These are phyloP conservation scores for Xylariaceae sp. DNA, from an alignment of 2,329 filamentous ascomycete genomes.

Conservation along the genomic window DNA sequence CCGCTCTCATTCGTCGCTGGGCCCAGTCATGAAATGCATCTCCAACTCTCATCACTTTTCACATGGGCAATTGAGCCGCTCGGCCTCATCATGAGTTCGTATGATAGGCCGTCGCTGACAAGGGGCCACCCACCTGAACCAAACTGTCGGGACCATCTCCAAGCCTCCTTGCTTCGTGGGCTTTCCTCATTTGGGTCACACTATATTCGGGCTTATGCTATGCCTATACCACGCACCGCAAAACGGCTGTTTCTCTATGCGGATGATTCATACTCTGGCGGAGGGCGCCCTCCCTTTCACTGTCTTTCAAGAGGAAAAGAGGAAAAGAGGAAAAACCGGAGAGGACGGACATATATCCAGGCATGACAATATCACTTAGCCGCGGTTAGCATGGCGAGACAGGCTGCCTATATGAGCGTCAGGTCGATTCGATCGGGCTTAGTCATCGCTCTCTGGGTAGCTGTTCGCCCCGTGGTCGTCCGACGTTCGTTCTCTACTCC, in stretches of 20 bases:
- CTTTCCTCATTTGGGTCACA: not conserved
- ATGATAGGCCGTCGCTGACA: conserved; percentile 10
- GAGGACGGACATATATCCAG: not conserved
- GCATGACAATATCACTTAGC: not conserved
- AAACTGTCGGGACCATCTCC: conserved; percentile 10
- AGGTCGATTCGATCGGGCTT: conserved; percentile 1
- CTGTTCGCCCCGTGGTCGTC: not conserved
- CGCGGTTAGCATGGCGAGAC: not conserved
- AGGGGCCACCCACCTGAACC: conserved; percentile 8
- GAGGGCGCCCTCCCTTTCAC: not conserved
- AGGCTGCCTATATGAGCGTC: not conserved
- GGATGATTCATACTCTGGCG: not conserved
- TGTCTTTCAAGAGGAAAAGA: not conserved
- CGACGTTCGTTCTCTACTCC: conserved; percentile 1
- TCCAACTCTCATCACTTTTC: conserved; percentile 10
- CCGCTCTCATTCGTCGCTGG: not conserved
- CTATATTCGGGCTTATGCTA: not conserved
- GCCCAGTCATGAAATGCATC: not conserved
- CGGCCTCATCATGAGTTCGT: not conserved
- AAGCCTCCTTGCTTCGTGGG: not conserved
- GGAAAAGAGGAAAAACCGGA: not conserved
- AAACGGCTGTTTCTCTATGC: not conserved
- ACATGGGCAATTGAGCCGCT: conserved; percentile 9
- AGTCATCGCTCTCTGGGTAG: not conserved
- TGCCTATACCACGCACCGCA: not conserved